Conservation (phyloP, 441 rosid genomes). For the Euphorbia schlechtendalii region DNA sequence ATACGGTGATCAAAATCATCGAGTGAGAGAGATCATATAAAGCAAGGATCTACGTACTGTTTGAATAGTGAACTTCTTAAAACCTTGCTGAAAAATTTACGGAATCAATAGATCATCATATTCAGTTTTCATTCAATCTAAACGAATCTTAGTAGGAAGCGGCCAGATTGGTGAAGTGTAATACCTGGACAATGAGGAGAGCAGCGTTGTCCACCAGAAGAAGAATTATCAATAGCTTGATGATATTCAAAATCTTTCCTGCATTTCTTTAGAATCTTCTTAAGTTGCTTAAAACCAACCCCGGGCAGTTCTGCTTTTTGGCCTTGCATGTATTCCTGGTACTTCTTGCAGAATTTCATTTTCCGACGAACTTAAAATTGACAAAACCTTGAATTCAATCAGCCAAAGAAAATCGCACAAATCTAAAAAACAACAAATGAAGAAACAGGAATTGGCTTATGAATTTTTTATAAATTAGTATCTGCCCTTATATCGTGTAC, state of each 20-base stretch:
- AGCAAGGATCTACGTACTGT: background rate
- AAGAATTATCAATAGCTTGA: conserved; percentile 10
- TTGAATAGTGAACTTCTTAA: background rate
- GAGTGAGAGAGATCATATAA: too few species aligned
- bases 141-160: background rate
- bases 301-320: conserved; percentile 64
- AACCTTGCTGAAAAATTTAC: background rate
- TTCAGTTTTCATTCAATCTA: too few species aligned
- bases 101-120: background rate
- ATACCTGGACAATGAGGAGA: conserved; percentile 59
- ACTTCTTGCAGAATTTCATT: conserved; percentile 95
- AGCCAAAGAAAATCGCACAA: too few species aligned
- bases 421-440: too few species aligned
- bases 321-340: conserved; percentile 64
- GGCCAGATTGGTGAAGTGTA: background rate
- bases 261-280: conserved; percentile 71
- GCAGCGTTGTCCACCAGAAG: conserved; percentile 31
- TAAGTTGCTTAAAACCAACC: conserved; percentile 79
- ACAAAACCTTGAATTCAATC: background rate
- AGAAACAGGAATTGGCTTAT: too few species aligned
- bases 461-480: too few species aligned
- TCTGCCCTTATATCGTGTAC: too few species aligned
- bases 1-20: too few species aligned
- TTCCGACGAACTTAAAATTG: background rate
- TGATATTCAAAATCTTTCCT: conserved; percentile 35